phyloP scores from a whole-genome alignment of 2,329 filamentous ascomycete genomes.

The Microcyclospora pomicola region DNA sequence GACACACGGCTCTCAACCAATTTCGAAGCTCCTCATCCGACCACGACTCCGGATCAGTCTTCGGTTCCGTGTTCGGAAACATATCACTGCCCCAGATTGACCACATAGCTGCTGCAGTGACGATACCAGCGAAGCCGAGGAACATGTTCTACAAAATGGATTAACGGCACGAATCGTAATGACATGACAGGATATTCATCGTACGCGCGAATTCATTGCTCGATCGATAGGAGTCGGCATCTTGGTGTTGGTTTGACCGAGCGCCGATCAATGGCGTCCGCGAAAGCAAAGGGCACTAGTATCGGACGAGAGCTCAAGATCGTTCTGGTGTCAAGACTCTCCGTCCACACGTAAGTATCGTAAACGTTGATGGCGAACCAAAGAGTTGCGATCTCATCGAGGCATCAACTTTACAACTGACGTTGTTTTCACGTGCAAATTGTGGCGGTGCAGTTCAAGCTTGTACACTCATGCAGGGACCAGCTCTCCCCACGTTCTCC shows the following conservation, averaged over 20 bases:
- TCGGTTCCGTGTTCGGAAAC: conserved; percentile 72
- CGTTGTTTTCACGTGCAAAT: too few relatives aligned
- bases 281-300: too few relatives aligned
- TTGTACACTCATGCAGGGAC: too few relatives aligned
- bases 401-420: too few relatives aligned
- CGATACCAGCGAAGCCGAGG: conserved; percentile 63
- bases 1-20: conserved; percentile 66
- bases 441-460: too few relatives aligned
- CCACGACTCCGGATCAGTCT: conserved; percentile 60
- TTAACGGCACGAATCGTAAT: not conserved
- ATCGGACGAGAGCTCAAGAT: too few relatives aligned
- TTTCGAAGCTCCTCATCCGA: conserved; percentile 62
- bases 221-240: conserved; percentile 39
- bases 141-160: conserved; percentile 18
- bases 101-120: conserved; percentile 71
- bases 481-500: too few relatives aligned
- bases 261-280: too few relatives aligned
- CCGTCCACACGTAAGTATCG: too few relatives aligned
- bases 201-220: conserved; percentile 32
- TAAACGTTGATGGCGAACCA: too few relatives aligned
- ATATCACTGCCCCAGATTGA: conserved; percentile 75
- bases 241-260: conserved; percentile 6
- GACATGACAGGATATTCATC: conserved; percentile 2
- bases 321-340: too few relatives aligned
- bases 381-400: too few relatives aligned